These are phyloP conservation scores for Hemerocallis citrina DNA, from an alignment of 106 monocot genomes.

Conservation along the genomic window DNA sequence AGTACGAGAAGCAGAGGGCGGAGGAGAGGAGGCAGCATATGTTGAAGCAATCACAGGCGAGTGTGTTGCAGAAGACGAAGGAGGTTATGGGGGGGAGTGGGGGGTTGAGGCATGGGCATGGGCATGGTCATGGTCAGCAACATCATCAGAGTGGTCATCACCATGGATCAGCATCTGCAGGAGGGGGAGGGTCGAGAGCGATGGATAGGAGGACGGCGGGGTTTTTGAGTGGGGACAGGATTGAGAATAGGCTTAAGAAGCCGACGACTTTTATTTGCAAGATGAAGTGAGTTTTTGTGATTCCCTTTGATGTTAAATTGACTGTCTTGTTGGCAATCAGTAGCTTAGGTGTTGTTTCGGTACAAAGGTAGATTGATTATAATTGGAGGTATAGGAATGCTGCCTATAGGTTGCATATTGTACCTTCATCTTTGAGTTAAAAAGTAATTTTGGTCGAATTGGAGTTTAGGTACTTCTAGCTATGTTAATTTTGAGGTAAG, in stretches of 20 bases:
- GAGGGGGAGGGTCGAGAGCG: constrained; percentile 54
- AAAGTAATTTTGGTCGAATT: no score
- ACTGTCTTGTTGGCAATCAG: no score
- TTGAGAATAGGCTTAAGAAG: constrained; percentile 87
- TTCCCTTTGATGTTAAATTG: not conserved
- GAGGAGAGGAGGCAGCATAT: constrained; percentile 63
- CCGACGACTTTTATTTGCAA: constrained; percentile 94
- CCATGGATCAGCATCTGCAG: constrained; percentile 26
- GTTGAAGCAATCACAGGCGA: constrained; percentile 74
- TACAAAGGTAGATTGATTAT: no score
- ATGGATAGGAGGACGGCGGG: constrained; percentile 33
- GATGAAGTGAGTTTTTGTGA: constrained; percentile 52
- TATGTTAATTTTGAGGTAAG: no score
- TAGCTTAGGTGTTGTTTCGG: no score
- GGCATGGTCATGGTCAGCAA: not conserved
- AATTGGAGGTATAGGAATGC: no score
- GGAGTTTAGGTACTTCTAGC: no score
- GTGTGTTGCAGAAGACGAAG: constrained; percentile 65
- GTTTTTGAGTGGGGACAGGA: constrained; percentile 49
- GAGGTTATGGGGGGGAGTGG: no score
- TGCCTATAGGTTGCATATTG: no score
- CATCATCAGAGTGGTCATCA: constrained; percentile 28
- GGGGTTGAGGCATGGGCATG: not conserved
- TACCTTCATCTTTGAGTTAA: no score
- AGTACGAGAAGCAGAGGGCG: constrained; percentile 81